Evolutionary conservation across 805 yeast species (phyloP).

Genomic region (Hanseniaspora mollemarum): DNA sequence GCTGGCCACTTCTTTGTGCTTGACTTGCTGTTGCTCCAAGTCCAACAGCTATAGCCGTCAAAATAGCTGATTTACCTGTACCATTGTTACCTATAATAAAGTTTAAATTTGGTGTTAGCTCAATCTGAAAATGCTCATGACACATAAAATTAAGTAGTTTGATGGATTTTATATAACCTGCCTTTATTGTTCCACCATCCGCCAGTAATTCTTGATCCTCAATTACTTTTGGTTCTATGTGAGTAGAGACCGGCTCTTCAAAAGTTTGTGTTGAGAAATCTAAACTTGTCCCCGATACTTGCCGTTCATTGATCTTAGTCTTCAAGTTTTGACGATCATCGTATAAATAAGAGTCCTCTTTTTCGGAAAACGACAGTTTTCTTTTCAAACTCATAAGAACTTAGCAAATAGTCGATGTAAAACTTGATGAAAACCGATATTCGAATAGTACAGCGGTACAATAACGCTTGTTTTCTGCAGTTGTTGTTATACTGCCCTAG

Average conservation of each 20-base stretch:
- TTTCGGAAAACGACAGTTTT: background rate
- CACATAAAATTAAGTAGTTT: slow-evolving; percentile 75
- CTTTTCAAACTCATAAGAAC: slow-evolving; percentile 5
- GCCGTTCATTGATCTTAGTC: too few relatives aligned
- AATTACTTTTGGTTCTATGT: too few relatives aligned
- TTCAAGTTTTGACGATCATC: too few relatives aligned
- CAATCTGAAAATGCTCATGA: slow-evolving; percentile 66
- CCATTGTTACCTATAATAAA: slow-evolving; percentile 87
- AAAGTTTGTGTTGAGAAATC: background rate
- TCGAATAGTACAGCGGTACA: too few relatives aligned
- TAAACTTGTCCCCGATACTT: too few relatives aligned
- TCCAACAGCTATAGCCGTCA: slow-evolving; percentile 79
- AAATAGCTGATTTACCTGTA: slow-evolving; percentile 77
- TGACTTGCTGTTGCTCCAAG: slow-evolving; percentile 79
- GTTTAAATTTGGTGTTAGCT: slow-evolving; percentile 68
- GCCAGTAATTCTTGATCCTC: slow-evolving; percentile 14
- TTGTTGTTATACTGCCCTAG: too few relatives aligned
- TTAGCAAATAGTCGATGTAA: background rate
- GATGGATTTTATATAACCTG: slow-evolving; percentile 61
- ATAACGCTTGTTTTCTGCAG: too few relatives aligned
- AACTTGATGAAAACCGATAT: background rate
- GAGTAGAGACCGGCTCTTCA: too few relatives aligned
- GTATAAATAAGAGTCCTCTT: too few relatives aligned
- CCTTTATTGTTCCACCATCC: background rate
- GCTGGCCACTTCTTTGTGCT: slow-evolving; percentile 70